These are phyloP conservation scores for Solanum clarkiae DNA, from an alignment of 257 asterid genomes.

Conservation along the genomic window DNA sequence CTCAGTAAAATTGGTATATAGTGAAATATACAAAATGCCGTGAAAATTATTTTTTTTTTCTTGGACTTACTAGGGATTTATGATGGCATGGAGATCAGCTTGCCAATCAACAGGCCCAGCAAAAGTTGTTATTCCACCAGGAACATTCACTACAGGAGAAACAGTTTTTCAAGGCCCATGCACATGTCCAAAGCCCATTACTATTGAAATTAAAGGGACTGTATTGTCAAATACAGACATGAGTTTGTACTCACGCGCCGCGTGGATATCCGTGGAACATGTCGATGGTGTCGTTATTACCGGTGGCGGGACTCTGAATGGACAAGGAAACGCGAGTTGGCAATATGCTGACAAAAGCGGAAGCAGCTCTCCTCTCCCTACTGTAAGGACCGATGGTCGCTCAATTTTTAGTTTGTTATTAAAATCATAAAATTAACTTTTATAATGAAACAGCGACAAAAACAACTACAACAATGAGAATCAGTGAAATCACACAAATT, in stretches of 20 bases:
- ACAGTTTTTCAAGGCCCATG: conserved; percentile 51
- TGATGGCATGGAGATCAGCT: conserved; percentile 43
- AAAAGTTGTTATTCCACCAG: conserved; percentile 31
- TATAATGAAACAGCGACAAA: background rate
- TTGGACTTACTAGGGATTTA: conserved; percentile 22
- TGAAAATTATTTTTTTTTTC: background rate
- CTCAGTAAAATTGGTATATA: too few species aligned
- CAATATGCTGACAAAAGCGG: background rate
- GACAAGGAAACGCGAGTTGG: conserved; percentile 32
- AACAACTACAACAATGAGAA: too few species aligned
- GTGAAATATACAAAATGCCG: too few species aligned
- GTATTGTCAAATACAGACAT: conserved; percentile 32
- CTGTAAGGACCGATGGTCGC: background rate
- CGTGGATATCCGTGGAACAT: conserved; percentile 33
- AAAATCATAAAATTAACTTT: background rate
- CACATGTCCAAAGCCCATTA: conserved; percentile 13
- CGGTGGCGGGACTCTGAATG: conserved; percentile 62
- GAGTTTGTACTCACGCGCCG: conserved; percentile 13
- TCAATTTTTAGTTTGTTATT: background rate
- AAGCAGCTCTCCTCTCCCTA: conserved; percentile 11
- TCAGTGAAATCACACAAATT: too few species aligned
- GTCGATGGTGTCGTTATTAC: conserved; percentile 24
- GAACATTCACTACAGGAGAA: conserved; percentile 31
- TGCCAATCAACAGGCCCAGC: conserved; percentile 25
- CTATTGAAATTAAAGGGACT: conserved; percentile 42